A percentile compares a stretch with the other conserved stretches of the same genome.
phyloP scores from a whole-genome alignment of 2,329 filamentous ascomycete species.

The Ascochyta rabiei region DNA sequence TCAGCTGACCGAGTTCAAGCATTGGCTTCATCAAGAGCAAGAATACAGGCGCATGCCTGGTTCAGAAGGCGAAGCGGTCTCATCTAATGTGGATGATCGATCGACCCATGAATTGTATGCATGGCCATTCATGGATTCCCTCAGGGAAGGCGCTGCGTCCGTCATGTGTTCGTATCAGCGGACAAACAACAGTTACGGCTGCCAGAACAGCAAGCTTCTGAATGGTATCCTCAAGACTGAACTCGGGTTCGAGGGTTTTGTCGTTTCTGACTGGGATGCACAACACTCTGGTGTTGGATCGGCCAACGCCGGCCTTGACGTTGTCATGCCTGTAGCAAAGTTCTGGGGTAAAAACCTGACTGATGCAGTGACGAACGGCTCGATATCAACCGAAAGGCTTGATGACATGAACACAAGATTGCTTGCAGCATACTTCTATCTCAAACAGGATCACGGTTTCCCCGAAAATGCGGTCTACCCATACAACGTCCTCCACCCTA shows the following conservation, averaged over 20 bases:
- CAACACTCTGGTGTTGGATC: conserved; percentile 54
- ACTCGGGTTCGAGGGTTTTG: conserved; percentile 55
- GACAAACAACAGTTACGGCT: conserved; percentile 40
- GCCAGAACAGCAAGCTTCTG: conserved; percentile 48
- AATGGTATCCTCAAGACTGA: conserved; percentile 60
- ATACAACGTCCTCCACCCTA: conserved; percentile 40
- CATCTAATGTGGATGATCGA: conserved; percentile 68
- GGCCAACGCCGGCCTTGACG: conserved; percentile 56
- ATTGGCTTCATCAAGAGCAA: conserved; percentile 59
- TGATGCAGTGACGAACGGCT: conserved; percentile 38
- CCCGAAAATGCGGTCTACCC: conserved; percentile 32
- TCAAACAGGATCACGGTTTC: conserved; percentile 50
- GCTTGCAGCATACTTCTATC: conserved; percentile 35
- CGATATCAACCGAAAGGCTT: conserved; percentile 28
- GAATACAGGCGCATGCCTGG: conserved; percentile 52
- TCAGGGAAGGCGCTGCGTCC: conserved; percentile 62
- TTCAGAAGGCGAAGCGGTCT: conserved; percentile 61
- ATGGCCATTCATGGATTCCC: conserved; percentile 68
- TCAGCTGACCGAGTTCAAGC: conserved; percentile 45
- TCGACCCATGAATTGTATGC: conserved; percentile 71
- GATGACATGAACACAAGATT: conserved; percentile 42
- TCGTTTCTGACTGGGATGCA: conserved; percentile 53
- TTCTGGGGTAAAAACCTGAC: conserved; percentile 42
- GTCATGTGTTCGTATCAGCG: conserved; percentile 64
- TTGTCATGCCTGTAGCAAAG: conserved; percentile 49